Conservation (phyloP, 768 basidiomycete genomes). For the Dentipellis fragilis region DNA sequence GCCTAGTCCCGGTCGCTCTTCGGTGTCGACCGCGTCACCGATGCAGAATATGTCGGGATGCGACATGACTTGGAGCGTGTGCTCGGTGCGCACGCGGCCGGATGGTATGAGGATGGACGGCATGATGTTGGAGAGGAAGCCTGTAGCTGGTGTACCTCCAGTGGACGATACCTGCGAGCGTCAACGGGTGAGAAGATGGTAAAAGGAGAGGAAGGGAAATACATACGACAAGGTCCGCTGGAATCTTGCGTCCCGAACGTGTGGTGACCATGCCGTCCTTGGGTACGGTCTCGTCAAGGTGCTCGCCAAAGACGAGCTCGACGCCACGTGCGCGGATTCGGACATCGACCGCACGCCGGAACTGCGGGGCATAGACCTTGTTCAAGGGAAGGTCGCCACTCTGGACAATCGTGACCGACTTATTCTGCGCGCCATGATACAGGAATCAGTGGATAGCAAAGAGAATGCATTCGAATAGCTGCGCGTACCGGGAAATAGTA, state of each 20-base stretch:
- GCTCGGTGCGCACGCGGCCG: constrained; percentile 38
- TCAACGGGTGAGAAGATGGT: neutral
- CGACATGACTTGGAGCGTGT: constrained; percentile 42
- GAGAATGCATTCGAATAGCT: neutral
- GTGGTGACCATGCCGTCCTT: neutral
- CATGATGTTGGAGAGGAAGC: constrained; percentile 30
- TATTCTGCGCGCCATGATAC: constrained; percentile 12
- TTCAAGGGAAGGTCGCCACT: constrained; percentile 38
- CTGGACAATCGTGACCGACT: constrained; percentile 54
- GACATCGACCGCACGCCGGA: constrained; percentile 17
- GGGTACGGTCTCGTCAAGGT: constrained; percentile 5
- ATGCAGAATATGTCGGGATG: constrained; percentile 49
- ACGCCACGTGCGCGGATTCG: constrained; percentile 7
- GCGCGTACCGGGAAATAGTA: constrained; percentile 29
- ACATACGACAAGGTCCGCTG: constrained; percentile 49
- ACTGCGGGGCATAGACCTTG: constrained; percentile 38
- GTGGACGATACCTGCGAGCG: constrained; percentile 16
- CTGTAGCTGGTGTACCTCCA: constrained; percentile 38
- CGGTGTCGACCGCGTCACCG: constrained; percentile 54
- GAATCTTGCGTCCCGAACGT: constrained; percentile 30
- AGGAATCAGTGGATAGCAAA: too few species aligned
- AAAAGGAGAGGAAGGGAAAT: neutral
- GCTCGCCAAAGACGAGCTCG: constrained; percentile 14
- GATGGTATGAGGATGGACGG: constrained; percentile 18
- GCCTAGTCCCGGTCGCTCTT: constrained; percentile 46